Base-by-base conservation (phyloP, 1,284 basidiomycete species). In the Cutaneotrichosporon sp. region DNA sequence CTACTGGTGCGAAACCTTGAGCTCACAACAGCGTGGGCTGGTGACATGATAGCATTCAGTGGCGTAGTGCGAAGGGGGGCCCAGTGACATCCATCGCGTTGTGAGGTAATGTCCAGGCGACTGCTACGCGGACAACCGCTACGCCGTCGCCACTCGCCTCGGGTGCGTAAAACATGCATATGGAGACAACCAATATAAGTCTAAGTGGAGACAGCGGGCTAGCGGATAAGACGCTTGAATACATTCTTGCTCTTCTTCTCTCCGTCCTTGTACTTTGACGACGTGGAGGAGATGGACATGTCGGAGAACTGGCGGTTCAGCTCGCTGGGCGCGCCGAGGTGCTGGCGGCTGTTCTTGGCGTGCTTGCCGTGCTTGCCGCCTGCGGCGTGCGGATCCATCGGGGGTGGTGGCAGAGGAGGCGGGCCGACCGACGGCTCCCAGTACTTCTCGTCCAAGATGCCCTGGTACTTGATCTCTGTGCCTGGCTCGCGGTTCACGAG, bases 401-500 rank as follows among this genome's bases (percentile, higher is more conserved):
- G 65, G 0, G 72, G 70, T 5, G 73, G 70, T 0, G 64, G 63
- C 7, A 71, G 52, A 2, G 69, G 53, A 1, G 75, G 75, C 5
- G 75, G 75, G 14, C 70, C 71, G 14, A 75, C 68, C 1, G 70
- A 68, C 26, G 68, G 64, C n/a, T 63, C 63, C 75, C 75, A 77
- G 51, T 73, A 55, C 42, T 72, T 56, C 21, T 62, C 55, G 52
- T 77, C 74, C 26, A 77, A 60, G 21, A 75, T 72, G 35, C 70
- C 81, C 70, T 88, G 83, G 67, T 92, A 75, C 21, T 60, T 51
- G n/a, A 87, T 68, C 84, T 90, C 68, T 80, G 83, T 48, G 81
- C 84, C 76, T 84, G 88, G 73, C 78, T 83, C 14, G 26, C 56
- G 10, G 80, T 75, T 50, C 80, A 77, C 41, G 75, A 76, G 26